Evolutionary conservation across 225 moss, liverwort and hornwort genomes (phyloP).

Genomic region (Pseudisothecium myosuroides): DNA sequence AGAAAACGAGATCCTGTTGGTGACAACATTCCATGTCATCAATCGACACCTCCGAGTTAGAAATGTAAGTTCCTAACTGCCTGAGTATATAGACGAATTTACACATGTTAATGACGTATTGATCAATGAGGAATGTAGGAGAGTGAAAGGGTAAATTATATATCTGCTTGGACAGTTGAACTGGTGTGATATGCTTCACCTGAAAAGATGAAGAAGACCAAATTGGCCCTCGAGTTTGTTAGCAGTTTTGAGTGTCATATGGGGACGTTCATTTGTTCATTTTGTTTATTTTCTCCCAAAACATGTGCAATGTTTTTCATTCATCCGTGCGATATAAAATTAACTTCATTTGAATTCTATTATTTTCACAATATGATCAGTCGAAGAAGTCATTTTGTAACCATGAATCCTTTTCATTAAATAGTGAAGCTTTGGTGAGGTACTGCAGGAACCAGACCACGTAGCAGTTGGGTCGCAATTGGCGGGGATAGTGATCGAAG

Average conservation of each 20-base stretch:
- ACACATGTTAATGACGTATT: neutral
- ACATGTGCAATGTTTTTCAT: neutral
- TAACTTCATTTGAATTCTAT: neutral
- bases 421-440: neutral
- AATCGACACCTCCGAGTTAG: neutral
- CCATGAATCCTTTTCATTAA: neutral
- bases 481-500: slow-evolving; percentile 4
- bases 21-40: neutral
- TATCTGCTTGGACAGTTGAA: neutral
- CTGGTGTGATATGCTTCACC: neutral
- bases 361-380: neutral
- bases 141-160: neutral
- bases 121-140: neutral
- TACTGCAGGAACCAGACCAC: neutral
- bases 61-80: neutral
- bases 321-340: neutral
- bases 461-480: neutral
- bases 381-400: neutral
- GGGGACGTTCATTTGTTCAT: neutral
- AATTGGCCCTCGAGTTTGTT: neutral
- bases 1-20: neutral
- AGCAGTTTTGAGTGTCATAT: neutral
- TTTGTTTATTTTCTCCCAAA: neutral
- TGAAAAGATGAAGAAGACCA: neutral
- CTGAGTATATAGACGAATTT: neutral